phyloP scores from a whole-genome alignment of 805 yeast genomes.

The Barnettozyma californica region DNA sequence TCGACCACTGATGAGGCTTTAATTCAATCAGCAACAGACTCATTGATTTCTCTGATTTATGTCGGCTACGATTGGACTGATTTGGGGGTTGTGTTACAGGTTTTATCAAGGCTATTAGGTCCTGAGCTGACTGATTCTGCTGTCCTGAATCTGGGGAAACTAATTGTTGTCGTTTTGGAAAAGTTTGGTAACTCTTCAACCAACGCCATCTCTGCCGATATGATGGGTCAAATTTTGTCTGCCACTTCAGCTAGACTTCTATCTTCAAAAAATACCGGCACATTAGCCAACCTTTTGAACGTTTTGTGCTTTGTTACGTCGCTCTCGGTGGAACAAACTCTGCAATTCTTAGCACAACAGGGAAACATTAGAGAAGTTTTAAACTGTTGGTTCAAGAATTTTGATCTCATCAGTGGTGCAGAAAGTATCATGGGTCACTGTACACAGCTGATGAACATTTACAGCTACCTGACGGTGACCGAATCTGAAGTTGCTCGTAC shows the following conservation, averaged over 20 bases:
- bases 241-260: conserved; percentile 69
- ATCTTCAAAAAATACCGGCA: conserved; percentile 60
- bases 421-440: conserved; percentile 61
- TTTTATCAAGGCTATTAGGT: conserved; percentile 64
- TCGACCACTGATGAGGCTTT: conserved; percentile 49
- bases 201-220: conserved; percentile 4
- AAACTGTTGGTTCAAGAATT: conserved; percentile 79
- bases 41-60: background rate
- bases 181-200: conserved; percentile 28
- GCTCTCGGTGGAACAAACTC: conserved; percentile 54
- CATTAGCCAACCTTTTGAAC: conserved; percentile 70
- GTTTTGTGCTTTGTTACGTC: conserved; percentile 71
- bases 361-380: conserved; percentile 45
- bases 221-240: conserved; percentile 52
- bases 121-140: conserved; percentile 76
- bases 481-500: conserved; percentile 23
- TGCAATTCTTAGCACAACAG: conserved; percentile 48
- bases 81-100: conserved; percentile 41
- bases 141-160: conserved; percentile 66
- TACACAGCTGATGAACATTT: conserved; percentile 67
- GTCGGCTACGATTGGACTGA: conserved; percentile 11
- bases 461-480: conserved; percentile 40
- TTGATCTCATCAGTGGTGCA: conserved; percentile 71
- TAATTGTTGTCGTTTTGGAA: conserved; percentile 55
- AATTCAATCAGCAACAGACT: conserved; percentile 1